phyloP scores from a whole-genome alignment of 169 alveolate genomes.

The Amoebophrya sp. region DNA sequence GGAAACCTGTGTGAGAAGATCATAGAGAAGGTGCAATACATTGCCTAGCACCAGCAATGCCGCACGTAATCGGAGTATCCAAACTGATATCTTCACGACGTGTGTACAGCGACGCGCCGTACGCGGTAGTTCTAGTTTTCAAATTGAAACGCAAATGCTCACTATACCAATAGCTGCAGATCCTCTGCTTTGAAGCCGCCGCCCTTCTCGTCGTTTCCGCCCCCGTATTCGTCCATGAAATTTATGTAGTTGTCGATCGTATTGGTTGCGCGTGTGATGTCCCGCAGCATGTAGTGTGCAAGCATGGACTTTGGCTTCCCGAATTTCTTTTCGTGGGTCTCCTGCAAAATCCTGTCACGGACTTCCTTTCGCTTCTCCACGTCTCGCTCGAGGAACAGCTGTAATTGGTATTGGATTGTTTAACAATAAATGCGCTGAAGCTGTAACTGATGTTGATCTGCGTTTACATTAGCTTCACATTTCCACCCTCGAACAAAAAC shows the following conservation, averaged over 20 bases:
- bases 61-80: no score
- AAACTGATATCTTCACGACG: no score
- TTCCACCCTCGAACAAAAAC: no score
- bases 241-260: neutral
- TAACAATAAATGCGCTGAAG: no score
- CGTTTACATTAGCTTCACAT: no score
- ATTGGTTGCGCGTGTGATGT: neutral
- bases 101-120: no score
- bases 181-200: neutral
- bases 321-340: neutral
- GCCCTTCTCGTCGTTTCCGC: neutral
- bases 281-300: neutral
- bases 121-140: no score
- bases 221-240: neutral
- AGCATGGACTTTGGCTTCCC: slow-evolving; percentile 5
- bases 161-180: neutral
- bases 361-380: neutral
- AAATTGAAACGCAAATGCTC: no score
- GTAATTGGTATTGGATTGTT: neutral
- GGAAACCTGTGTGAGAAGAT: no score
- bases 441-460: no score
- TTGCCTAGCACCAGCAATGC: no score
- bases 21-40: no score
- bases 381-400: neutral
- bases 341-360: neutral